Evolutionary conservation across 2,329 filamentous ascomycete species (phyloP), one percentile per base, ranked within the genome.

Genomic region (Chaetomiaceae sp.): DNA sequence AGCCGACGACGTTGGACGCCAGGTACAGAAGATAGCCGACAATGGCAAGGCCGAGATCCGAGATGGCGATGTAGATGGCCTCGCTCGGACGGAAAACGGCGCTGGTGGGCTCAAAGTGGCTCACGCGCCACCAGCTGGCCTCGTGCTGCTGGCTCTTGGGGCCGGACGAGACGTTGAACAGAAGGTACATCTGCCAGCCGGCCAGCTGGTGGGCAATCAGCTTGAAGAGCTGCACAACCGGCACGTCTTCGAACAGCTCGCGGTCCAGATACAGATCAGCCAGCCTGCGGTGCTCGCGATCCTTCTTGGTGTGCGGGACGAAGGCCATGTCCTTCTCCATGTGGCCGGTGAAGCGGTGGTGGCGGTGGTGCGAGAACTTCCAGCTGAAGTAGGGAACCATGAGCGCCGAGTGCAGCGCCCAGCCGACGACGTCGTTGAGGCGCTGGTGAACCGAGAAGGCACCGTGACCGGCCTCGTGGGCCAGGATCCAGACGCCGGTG

Each of bases 351-450:
- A 79, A 84, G 58, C 78, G 78, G 70, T 89, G 85, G 68, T 88
- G 85, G 44, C 83, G 77, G 53, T 77, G 76, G 66, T 89, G 85
- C 27, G 78, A 83, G 65, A 81, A 82, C 69, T 85, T 82, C 85
- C 85, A 88, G 43, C 79, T 82, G 70, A 86, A 87, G 70, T 83
- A 89, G 3, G 85, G 85, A 2, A 85, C 83, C 55, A 85, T 66
- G 34, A 87, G 73, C 53, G 76, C 72, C 6, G 80, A 85, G 73
- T 88, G 85, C n/a, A 82, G 67, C 43, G 77, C 64, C 72, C 82
- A 85, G 53, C 85, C 85, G 50, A 82, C 70, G 14, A 74, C 64
- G 61, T 85, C 76, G 65, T 87, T 87, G 56, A 86, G 63, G 27
- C 59, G 63, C 42, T 69, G 69, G 65, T 78, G 73, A 19, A 69